Evolutionary conservation across 306 rosid genomes (phyloP).

Genomic region (Trifolium fragiferum): DNA sequence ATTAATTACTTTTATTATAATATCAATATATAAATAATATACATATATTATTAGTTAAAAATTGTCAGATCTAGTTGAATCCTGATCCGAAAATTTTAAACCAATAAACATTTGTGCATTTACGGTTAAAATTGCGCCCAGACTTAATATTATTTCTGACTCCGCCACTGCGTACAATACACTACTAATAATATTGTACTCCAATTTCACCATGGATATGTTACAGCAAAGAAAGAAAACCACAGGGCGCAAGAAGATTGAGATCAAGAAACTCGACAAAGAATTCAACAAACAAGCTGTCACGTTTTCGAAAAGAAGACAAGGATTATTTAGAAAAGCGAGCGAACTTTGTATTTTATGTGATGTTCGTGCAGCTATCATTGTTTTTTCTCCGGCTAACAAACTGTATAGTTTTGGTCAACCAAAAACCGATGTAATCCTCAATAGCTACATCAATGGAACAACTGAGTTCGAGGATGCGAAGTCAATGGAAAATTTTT

Average conservation of each 20-base stretch:
- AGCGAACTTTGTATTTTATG: conserved; percentile 59
- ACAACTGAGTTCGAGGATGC: background rate
- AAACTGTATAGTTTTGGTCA: conserved; percentile 55
- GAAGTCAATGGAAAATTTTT: background rate
- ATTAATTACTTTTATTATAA: too few relatives aligned
- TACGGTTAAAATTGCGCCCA: too few relatives aligned
- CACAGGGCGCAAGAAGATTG: conserved; percentile 58
- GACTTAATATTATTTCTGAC: too few relatives aligned
- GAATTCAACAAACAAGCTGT: conserved; percentile 54
- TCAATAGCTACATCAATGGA: conserved; percentile 41
- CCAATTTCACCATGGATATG: conserved; percentile 9
- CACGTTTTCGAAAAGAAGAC: conserved; percentile 59
- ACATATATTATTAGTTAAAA: too few relatives aligned
- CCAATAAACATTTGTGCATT: too few relatives aligned
- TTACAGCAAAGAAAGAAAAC: conserved; percentile 36
- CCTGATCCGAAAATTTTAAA: too few relatives aligned
- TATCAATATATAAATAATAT: too few relatives aligned
- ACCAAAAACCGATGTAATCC: conserved; percentile 41
- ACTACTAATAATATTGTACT: too few relatives aligned
- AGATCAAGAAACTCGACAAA: conserved; percentile 54
- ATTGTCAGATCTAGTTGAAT: too few relatives aligned
- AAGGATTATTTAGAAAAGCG: conserved; percentile 62
- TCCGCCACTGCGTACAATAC: too few relatives aligned
- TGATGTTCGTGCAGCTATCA: conserved; percentile 45
- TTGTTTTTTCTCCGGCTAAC: conserved; percentile 55